A percentile compares a stretch with the other conserved stretches of the same genome.
Evolutionary conservation across 371 early-diverging fungal genomes (phyloP).

Genomic region (Actinomortierella ambigua): DNA sequence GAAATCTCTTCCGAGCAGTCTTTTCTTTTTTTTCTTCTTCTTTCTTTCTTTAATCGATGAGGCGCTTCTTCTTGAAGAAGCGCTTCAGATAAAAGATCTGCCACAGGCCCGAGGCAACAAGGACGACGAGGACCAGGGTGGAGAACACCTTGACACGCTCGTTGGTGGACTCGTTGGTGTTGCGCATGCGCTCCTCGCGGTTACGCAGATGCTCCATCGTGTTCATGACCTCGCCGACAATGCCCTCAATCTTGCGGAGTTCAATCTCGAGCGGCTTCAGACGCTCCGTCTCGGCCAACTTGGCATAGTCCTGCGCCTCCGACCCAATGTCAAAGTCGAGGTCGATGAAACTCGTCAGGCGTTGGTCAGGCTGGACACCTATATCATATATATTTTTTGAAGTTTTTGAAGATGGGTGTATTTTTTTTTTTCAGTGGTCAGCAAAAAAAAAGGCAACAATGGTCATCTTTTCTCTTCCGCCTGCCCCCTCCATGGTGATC

Average conservation of each 20-base stretch:
- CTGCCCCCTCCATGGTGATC: too few species aligned
- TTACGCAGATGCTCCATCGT: conserved; percentile 82
- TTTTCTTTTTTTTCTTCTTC: too few species aligned
- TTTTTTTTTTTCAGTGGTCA: too few species aligned
- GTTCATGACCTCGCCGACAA: conserved; percentile 75
- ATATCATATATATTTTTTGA: background rate
- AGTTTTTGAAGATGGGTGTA: too few species aligned
- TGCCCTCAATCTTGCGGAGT: conserved; percentile 76
- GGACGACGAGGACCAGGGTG: conserved; percentile 67
- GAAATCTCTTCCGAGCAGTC: too few species aligned
- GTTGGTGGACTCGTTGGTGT: conserved; percentile 90
- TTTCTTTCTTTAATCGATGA: conserved; percentile 59
- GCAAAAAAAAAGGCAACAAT: conserved; percentile 1
- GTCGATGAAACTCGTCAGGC: conserved; percentile 65
- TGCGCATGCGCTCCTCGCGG: conserved; percentile 81
- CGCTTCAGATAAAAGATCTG: conserved; percentile 83
- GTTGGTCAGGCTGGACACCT: conserved; percentile 65
- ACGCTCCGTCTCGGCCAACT: conserved; percentile 74
- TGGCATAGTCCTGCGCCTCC: conserved; percentile 78
- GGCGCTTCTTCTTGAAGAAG: conserved; percentile 89
- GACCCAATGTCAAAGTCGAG: conserved; percentile 86
- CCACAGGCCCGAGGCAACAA: conserved; percentile 76
- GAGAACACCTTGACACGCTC: conserved; percentile 82
- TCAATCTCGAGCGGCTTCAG: conserved; percentile 90
- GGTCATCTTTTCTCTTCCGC: conserved; percentile 41